These are phyloP conservation scores for Grosmannia penicillata DNA, from an alignment of 2,329 filamentous ascomycete genomes.

Conservation along the genomic window DNA sequence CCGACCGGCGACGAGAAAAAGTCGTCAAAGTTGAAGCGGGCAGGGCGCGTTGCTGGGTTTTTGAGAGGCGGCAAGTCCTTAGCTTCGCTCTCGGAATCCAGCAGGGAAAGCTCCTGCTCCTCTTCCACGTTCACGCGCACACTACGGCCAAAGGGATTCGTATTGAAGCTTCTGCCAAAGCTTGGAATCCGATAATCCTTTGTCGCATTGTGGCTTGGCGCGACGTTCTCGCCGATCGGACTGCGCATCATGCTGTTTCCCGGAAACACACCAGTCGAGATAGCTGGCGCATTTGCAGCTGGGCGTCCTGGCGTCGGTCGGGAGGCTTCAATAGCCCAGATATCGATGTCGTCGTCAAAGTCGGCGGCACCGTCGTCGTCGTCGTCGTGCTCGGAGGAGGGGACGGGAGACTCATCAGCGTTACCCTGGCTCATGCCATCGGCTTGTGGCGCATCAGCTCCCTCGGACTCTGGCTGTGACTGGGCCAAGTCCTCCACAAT, in stretches of 20 bases:
- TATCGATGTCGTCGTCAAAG: slow-evolving; percentile 30
- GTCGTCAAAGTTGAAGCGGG: slow-evolving; percentile 6
- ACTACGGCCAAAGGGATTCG: no score
- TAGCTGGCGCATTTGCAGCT: slow-evolving; percentile 1
- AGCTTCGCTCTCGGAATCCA: slow-evolving; percentile 15
- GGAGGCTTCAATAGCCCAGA: slow-evolving; percentile 44
- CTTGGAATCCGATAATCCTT: no score
- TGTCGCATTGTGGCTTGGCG: neutral
- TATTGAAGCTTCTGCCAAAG: no score
- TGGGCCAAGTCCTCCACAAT: slow-evolving; percentile 6
- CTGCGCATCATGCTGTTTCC: neutral
- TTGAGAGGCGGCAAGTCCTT: neutral
- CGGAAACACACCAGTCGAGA: no score
- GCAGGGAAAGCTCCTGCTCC: slow-evolving; percentile 31
- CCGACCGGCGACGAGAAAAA: slow-evolving; percentile 44
- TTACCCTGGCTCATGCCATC: no score
- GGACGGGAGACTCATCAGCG: neutral
- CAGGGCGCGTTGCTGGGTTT: neutral
- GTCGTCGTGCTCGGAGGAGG: neutral
- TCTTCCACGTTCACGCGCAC: no score
- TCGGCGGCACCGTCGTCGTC: slow-evolving; percentile 4
- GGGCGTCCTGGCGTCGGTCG: slow-evolving; percentile 24
- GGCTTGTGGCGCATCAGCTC: no score
- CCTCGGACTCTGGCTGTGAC: no score
- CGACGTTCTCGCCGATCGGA: neutral